phyloP scores from a whole-genome alignment of 768 basidiomycete species.

The Crepidotus variabilis region DNA sequence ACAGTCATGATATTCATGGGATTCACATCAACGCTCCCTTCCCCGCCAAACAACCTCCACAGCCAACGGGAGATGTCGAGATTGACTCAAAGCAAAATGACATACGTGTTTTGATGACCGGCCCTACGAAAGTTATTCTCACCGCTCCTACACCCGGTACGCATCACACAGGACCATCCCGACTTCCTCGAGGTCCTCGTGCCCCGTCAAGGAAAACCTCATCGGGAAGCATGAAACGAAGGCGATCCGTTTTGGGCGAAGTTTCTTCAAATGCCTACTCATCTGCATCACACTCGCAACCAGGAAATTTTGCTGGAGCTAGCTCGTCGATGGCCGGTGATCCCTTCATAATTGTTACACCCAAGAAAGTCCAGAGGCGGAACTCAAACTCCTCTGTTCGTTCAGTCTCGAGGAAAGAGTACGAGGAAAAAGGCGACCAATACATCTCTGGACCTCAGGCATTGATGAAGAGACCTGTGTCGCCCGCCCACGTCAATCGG shows the following conservation, averaged over 20 bases:
- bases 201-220: conserved; percentile 28
- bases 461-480: neutral
- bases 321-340: neutral
- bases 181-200: conserved; percentile 42
- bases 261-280: conserved; percentile 14
- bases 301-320: neutral
- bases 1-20: conserved; percentile 12
- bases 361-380: conserved; percentile 13
- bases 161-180: conserved; percentile 28
- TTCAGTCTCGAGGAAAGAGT: conserved; percentile 15
- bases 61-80: conserved; percentile 7
- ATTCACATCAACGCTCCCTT: neutral
- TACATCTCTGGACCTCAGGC: conserved; percentile 5
- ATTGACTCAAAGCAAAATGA: conserved; percentile 23
- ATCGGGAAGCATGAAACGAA: conserved; percentile 18
- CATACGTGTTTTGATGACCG: conserved; percentile 40
- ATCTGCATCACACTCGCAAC: neutral
- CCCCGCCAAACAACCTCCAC: conserved; percentile 9
- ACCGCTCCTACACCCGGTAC: conserved; percentile 49
- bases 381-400: conserved; percentile 23
- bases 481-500: neutral
- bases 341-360: conserved; percentile 6
- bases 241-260: conserved; percentile 23
- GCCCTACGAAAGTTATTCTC: conserved; percentile 48
- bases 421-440: neutral